Evolutionary conservation across 129 eudicot genomes (phyloP).

Genomic region (Lactuca saligna): DNA sequence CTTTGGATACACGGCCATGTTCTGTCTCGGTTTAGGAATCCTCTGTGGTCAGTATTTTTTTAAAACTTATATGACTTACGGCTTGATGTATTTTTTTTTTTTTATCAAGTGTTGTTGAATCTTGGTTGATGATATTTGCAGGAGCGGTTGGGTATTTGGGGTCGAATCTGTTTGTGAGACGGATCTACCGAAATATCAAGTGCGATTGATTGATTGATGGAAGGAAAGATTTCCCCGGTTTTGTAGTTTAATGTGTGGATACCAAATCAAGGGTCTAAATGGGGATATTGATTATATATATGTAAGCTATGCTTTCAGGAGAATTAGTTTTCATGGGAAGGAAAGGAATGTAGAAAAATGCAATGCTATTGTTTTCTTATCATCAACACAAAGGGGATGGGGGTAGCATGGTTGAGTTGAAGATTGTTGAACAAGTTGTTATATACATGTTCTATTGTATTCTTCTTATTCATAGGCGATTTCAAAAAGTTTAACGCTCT

Average conservation of each 20-base stretch:
- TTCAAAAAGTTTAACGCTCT: constrained; percentile 12
- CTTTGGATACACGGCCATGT: constrained; percentile 88
- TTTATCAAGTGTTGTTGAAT: not conserved
- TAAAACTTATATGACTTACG: no score
- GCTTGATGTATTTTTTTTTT: not conserved
- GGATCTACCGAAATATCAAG: constrained; percentile 90
- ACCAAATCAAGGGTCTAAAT: constrained; percentile 21
- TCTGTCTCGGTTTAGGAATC: constrained; percentile 84
- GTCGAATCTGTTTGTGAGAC: constrained; percentile 78
- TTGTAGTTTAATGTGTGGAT: constrained; percentile 43
- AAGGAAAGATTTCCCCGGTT: constrained; percentile 28
- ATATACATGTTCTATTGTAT: constrained; percentile 38
- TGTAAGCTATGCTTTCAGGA: constrained; percentile 36
- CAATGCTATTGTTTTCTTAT: constrained; percentile 33
- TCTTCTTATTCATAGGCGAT: constrained; percentile 32
- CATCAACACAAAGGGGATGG: constrained; percentile 6
- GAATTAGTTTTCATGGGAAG: constrained; percentile 18
- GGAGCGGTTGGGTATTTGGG: constrained; percentile 95
- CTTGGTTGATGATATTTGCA: constrained; percentile 22
- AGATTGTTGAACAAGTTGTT: constrained; percentile 22
- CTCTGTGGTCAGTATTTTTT: constrained; percentile 70
- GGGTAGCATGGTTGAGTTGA: constrained; percentile 16
- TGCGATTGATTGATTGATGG: constrained; percentile 49
- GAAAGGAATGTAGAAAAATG: constrained; percentile 37
- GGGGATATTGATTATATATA: constrained; percentile 14